phyloP scores from a whole-genome alignment of 192 early-diverging fungal species.

The Rhizoclosmatium globosum region DNA sequence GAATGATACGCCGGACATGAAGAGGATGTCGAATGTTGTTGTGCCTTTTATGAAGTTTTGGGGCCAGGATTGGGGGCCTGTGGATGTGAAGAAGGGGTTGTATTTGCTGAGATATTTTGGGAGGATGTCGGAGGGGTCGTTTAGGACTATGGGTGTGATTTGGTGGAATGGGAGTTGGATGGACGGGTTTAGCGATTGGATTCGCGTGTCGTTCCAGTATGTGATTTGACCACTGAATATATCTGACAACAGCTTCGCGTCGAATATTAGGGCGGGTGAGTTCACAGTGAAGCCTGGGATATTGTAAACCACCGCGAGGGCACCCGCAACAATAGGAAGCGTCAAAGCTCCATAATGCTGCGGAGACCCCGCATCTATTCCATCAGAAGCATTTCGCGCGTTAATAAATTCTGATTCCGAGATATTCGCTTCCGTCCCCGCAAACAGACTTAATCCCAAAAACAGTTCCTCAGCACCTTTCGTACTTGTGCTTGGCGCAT shows the following conservation, averaged over 20 bases:
- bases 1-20: neutral
- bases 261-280: neutral
- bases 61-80: neutral
- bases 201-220: constrained; percentile 22
- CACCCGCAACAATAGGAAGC: constrained; percentile 1
- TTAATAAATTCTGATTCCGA: neutral
- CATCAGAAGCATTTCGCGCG: neutral
- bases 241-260: neutral
- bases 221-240: constrained; percentile 10
- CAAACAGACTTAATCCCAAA: neutral
- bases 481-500: neutral
- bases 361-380: neutral
- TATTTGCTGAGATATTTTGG: neutral
- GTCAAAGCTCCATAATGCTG: constrained; percentile 5
- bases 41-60: neutral
- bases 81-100: neutral
- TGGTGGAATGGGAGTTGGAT: neutral
- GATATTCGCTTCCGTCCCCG: neutral
- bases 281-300: neutral
- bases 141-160: constrained; percentile 4
- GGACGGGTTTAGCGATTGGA: constrained; percentile 1
- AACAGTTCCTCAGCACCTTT: neutral
- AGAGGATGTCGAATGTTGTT: constrained; percentile 1
- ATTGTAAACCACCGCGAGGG: constrained; percentile 13
- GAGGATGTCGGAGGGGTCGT: constrained; percentile 13